These are phyloP conservation scores for Quercus variabilis DNA, from an alignment of 306 rosid genomes.

Conservation along the genomic window DNA sequence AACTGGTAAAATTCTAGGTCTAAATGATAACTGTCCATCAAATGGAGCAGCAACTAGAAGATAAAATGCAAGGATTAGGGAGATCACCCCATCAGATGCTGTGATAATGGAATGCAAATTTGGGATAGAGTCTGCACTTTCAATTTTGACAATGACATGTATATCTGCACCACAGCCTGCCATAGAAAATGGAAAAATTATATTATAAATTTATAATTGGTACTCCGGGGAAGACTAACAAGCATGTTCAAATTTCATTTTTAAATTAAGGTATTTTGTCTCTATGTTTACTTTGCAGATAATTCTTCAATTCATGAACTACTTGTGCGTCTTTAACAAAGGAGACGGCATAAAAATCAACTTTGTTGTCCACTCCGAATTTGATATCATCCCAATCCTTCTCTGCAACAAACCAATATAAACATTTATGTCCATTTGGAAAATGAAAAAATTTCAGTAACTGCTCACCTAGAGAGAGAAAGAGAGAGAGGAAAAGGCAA, in stretches of 20 bases:
- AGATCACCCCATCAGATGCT: conserved; percentile 61
- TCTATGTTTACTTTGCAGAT: conserved; percentile 62
- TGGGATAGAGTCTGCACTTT: conserved; percentile 94
- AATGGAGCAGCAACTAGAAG: not conserved
- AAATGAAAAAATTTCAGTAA: not conserved
- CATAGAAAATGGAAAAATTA: conserved; percentile 17
- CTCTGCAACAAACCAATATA: conserved; percentile 56
- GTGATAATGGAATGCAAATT: conserved; percentile 92
- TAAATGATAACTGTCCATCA: not conserved
- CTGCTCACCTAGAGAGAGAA: not conserved
- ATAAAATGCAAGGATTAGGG: not conserved
- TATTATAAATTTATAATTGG: conserved; percentile 10
- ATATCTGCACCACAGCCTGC: conserved; percentile 84
- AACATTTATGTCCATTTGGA: conserved; percentile 11
- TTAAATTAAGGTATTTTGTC: not conserved
- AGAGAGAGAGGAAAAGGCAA: not conserved
- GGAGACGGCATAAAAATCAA: conserved; percentile 99
- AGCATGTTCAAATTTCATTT: not conserved
- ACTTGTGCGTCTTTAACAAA: conserved; percentile 97
- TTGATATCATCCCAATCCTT: conserved; percentile 99
- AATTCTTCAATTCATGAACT: conserved; percentile 85
- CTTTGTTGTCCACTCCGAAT: conserved; percentile 95
- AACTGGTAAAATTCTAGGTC: conserved; percentile 5
- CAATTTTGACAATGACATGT: conserved; percentile 91
- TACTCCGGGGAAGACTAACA: conserved; percentile 4